Conservation (phyloP, 2,329 filamentous ascomycete genomes). For the Colletotrichum sp. region DNA sequence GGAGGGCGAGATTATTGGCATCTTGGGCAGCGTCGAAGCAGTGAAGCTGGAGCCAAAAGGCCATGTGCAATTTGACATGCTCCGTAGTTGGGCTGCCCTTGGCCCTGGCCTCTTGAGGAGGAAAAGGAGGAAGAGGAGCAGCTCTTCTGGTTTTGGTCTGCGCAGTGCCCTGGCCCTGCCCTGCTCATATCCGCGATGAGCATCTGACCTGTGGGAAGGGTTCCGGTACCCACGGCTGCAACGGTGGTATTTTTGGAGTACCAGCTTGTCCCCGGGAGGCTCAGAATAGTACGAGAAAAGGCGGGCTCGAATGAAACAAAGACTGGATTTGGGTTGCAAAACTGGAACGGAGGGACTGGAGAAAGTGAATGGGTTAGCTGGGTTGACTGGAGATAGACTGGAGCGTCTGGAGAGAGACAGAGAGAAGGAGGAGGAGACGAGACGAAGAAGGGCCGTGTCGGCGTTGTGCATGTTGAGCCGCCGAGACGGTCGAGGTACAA, state of each 20-base stretch:
- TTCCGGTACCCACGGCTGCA: background rate
- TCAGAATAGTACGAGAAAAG: background rate
- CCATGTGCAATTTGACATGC: background rate
- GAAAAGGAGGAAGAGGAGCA: background rate
- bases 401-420: background rate
- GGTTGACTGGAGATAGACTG: background rate
- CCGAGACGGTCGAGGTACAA: slow-evolving; percentile 8
- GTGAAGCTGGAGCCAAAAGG: background rate
- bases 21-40: background rate
- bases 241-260: background rate
- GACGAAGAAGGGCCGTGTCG: background rate
- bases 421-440: background rate
- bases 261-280: background rate
- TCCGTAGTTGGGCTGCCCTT: background rate
- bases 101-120: background rate
- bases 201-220: background rate
- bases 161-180: background rate
- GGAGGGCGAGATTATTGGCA: slow-evolving; percentile 1
- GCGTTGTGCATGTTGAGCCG: background rate
- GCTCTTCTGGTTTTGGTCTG: background rate
- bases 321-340: background rate
- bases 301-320: background rate
- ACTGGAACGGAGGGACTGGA: slow-evolving; percentile 8
- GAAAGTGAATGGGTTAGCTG: slow-evolving; percentile 10
- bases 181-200: background rate